phyloP scores from a whole-genome alignment of 2,329 filamentous ascomycete genomes.

The Exophiala alcalophila region DNA sequence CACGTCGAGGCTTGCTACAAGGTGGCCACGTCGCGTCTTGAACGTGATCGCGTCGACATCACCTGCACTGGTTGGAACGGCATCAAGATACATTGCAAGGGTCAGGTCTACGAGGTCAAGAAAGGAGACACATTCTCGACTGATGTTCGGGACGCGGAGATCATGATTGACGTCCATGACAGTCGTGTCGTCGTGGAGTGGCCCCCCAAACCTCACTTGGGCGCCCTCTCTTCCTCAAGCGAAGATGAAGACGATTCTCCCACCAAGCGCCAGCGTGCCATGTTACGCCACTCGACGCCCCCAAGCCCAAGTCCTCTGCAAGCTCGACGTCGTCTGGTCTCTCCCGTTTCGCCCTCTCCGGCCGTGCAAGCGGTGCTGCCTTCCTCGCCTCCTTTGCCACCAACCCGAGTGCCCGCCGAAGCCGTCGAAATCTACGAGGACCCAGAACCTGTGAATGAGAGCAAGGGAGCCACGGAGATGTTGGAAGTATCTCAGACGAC shows the following conservation, averaged over 20 bases:
- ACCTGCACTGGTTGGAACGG: conserved; percentile 96
- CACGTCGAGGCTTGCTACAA: conserved; percentile 88
- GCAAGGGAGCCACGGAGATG: conserved; percentile 5
- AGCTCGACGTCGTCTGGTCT: conserved; percentile 62
- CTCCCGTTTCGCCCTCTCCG: conserved; percentile 72
- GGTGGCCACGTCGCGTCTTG: conserved; percentile 62
- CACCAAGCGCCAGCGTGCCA: conserved; percentile 44
- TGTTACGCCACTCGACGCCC: conserved; percentile 30
- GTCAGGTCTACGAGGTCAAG: conserved; percentile 75
- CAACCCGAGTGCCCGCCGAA: conserved; percentile 6
- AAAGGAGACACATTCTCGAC: conserved; percentile 90
- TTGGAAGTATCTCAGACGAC: conserved; percentile 24
- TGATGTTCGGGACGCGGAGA: conserved; percentile 80
- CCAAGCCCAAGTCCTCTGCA: conserved; percentile 51
- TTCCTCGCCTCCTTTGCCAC: conserved; percentile 37
- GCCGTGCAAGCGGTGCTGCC: conserved; percentile 48
- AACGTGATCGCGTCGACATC: conserved; percentile 78
- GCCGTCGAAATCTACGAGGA: conserved; percentile 70
- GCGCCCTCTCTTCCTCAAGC: conserved; percentile 29
- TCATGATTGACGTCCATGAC: conserved; percentile 94
- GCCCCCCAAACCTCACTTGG: conserved; percentile 58
- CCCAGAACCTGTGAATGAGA: conserved; percentile 34
- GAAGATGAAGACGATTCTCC: conserved; percentile 53
- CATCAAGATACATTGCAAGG: conserved; percentile 85
- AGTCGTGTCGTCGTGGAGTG: conserved; percentile 85